Conservation (phyloP, 345 rosid species). For the Populus pruinosa region DNA sequence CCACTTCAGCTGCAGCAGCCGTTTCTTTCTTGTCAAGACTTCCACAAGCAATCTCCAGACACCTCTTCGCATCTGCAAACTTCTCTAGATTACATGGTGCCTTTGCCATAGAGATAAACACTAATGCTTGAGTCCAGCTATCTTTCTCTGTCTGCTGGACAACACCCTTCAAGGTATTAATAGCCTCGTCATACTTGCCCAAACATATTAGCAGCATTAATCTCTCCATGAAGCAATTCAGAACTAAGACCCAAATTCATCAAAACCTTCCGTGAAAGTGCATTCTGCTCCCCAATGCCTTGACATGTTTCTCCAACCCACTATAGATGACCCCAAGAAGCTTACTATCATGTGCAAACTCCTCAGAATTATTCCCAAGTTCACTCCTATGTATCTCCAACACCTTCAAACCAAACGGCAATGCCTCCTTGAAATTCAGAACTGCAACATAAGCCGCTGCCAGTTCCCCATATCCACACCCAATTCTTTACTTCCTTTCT, state of each 20-base stretch:
- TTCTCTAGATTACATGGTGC: conserved; percentile 66
- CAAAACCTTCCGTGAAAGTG: conserved; percentile 65
- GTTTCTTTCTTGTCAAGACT: conserved; percentile 74
- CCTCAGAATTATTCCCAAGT: conserved; percentile 72
- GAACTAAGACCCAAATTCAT: conserved; percentile 76
- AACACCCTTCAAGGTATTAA: conserved; percentile 54
- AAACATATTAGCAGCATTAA: conserved; percentile 88
- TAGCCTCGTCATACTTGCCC: conserved; percentile 75
- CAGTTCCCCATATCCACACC: conserved; percentile 65
- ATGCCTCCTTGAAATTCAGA: conserved; percentile 78
- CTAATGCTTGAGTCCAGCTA: conserved; percentile 66
- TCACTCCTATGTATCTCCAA: conserved; percentile 70
- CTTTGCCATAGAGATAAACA: conserved; percentile 83
- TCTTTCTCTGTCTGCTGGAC: conserved; percentile 71
- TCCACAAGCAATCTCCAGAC: conserved; percentile 75
- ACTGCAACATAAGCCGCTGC: conserved; percentile 84
- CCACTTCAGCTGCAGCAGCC: conserved; percentile 64
- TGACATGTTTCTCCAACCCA: conserved; percentile 80
- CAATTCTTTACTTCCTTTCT: conserved; percentile 67
- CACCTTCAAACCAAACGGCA: conserved; percentile 65
- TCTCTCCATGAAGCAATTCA: conserved; percentile 70
- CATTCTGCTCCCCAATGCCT: conserved; percentile 79
- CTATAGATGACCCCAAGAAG: conserved; percentile 82
- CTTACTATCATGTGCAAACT: conserved; percentile 81
- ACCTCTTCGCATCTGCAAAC: conserved; percentile 60